These are phyloP conservation scores for Carallia brachiata DNA, from an alignment of 345 rosid genomes.

Conservation along the genomic window DNA sequence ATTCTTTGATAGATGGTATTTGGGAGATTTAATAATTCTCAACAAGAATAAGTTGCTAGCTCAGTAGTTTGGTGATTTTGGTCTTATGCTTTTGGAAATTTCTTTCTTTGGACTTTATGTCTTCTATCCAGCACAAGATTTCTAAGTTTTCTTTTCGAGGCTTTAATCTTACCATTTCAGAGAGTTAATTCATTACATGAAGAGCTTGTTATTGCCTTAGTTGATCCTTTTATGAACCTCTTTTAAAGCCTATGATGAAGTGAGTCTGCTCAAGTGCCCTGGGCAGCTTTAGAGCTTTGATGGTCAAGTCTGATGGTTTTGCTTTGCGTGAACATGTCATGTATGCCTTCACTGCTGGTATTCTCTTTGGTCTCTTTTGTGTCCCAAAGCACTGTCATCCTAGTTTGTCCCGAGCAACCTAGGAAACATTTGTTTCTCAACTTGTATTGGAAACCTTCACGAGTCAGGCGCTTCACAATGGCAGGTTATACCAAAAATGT, in stretches of 20 bases:
- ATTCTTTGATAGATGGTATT: slow-evolving; percentile 62
- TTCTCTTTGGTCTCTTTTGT: not conserved
- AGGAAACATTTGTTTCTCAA: no score
- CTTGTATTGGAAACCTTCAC: no score
- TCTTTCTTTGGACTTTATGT: not conserved
- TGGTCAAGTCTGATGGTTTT: not conserved
- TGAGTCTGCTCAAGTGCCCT: not conserved
- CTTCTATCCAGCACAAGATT: not conserved
- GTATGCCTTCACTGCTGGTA: not conserved
- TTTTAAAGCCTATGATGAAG: not conserved
- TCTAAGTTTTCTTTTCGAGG: not conserved
- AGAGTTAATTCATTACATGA: not conserved
- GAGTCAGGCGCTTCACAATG: no score
- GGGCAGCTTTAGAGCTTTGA: not conserved
- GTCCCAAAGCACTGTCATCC: not conserved
- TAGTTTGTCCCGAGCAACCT: no score
- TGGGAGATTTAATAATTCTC: slow-evolving; percentile 62
- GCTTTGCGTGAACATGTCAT: not conserved
- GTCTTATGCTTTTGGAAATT: not conserved
- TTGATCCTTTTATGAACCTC: not conserved
- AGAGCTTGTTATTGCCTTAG: not conserved
- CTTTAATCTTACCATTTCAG: not conserved
- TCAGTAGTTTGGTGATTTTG: slow-evolving; percentile 59
- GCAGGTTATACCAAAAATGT: no score
- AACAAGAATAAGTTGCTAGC: slow-evolving; percentile 63